Percentiles rank a stretch among this genome's conserved stretches.
Evolutionary conservation across 164 flowering plant genomes (phyloP).

Genomic region (Vitis labrusca): DNA sequence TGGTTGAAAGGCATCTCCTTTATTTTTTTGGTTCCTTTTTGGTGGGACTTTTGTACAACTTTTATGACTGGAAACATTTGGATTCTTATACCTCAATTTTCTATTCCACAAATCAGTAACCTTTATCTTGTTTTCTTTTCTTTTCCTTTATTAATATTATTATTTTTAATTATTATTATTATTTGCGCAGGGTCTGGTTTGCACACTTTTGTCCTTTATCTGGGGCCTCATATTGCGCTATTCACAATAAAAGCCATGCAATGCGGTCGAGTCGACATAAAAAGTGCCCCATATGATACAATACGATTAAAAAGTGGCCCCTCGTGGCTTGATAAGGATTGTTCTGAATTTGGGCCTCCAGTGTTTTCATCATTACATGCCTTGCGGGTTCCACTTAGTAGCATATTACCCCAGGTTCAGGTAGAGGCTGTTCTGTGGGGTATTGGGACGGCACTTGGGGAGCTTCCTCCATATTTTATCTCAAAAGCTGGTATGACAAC

Average conservation of each 20-base stretch:
- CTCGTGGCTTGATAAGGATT: slow-evolving; percentile 88
- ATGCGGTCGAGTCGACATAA: slow-evolving; percentile 89
- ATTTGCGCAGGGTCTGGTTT: slow-evolving; percentile 80
- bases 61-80: not conserved
- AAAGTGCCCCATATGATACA: slow-evolving; percentile 88
- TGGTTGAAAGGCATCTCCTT: too few species aligned
- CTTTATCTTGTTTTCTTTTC: not conserved
- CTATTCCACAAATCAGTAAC: too few species aligned
- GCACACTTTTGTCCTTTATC: slow-evolving; percentile 90
- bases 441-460: slow-evolving; percentile 96
- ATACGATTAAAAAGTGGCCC: slow-evolving; percentile 79
- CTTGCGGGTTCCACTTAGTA: slow-evolving; percentile 66
- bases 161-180: not conserved
- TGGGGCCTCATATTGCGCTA: slow-evolving; percentile 90
- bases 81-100: too few species aligned
- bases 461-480: slow-evolving; percentile 97
- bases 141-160: not conserved
- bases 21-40: too few species aligned
- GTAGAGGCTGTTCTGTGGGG: slow-evolving; percentile 95
- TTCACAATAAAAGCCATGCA: slow-evolving; percentile 86
- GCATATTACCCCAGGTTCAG: slow-evolving; percentile 86
- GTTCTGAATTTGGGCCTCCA: slow-evolving; percentile 80
- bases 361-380: slow-evolving; percentile 51
- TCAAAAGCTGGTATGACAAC: slow-evolving; percentile 79
- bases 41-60: too few species aligned